These are phyloP conservation scores for Erigeron canadensis DNA, from an alignment of 129 eudicot genomes.

Conservation along the genomic window DNA sequence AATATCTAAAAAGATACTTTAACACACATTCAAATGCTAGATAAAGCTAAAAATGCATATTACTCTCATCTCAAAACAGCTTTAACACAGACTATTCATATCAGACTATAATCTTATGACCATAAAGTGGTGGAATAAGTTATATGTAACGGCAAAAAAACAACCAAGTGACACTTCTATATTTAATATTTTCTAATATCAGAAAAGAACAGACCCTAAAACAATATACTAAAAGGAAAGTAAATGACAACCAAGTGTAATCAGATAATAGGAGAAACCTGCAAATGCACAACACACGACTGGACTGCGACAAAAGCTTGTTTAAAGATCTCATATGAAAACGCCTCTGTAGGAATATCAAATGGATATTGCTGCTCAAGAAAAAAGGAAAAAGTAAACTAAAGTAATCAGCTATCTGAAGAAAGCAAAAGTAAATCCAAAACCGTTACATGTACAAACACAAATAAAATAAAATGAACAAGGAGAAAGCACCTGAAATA, in stretches of 20 bases:
- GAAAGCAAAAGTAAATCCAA: conserved; percentile 2
- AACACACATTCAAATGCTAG: not conserved
- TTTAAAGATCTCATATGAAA: conserved; percentile 94
- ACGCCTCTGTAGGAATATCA: conserved; percentile 98
- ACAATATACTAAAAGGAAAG: not conserved
- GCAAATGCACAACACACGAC: conserved; percentile 98
- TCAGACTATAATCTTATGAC: conserved; percentile 9
- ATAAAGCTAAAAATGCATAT: not conserved
- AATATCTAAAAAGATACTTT: not conserved
- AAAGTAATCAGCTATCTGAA: conserved; percentile 18
- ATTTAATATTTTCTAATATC: too few species aligned
- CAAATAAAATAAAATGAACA: conserved; percentile 18
- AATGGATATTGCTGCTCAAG: conserved; percentile 93
- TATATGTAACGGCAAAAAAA: not conserved
- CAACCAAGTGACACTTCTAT: not conserved
- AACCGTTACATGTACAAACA: conserved; percentile 10
- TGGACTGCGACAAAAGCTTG: conserved; percentile 99
- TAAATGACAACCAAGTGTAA: conserved; percentile 8
- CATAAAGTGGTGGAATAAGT: conserved; percentile 8
- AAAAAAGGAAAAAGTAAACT: conserved; percentile 1
- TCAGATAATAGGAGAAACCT: conserved; percentile 48
- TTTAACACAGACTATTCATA: conserved; percentile 2
- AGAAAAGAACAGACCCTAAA: not conserved
- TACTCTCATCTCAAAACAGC: not conserved
- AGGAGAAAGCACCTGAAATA: conserved; percentile 67